Evolutionary conservation across 1,284 basidiomycete genomes (phyloP), one percentile per base, ranked within the genome.

Genomic region (Trichosporon sp.): DNA sequence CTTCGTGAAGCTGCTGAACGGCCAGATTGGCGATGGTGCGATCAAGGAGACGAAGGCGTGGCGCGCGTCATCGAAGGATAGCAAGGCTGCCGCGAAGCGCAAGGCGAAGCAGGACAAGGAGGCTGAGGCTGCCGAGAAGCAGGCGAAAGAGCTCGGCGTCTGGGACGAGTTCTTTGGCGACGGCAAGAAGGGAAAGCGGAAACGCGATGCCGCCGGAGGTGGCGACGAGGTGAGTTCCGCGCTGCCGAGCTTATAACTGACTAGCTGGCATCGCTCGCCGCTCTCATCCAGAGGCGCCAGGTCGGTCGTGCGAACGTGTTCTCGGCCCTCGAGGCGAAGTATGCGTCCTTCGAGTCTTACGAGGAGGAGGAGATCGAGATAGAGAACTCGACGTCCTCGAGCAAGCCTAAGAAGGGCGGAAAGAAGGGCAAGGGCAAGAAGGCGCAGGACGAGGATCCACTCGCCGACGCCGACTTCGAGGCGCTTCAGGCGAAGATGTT

Each of bases 101-200:
- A 87, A 87, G 84, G 92, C 91, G 81, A 88, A 90, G 77, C 88
- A 90, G 0, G 87, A 89, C 74, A 90, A 90, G 80, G 93, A 96
- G 82, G 92, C 93, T 0, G 85, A 86, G 67, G 93, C 96, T 78
- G 95, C 95, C 0, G 95, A 97, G 81, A 86, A 89, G 63, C 84
- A 91, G 26, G 94, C 95, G 0, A 92, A 90, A 77, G 93, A 95
- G 76, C 85, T 98, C 16, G 95, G 94, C 11, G 92, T 97, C 7
- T 95, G 93, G 91, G 94, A 97, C 71, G 94, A 97, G 80, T 96
- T 98, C 78, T 97, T 92, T 79, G 94, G 93, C 1, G 89, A 85
- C 72, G 93, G 91, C 4, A 91, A 91, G 84, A 85, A 88, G 19
- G 89, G 90, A 14, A 85, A 88, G 63, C 86, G 90, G 71, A 89